Percentiles rank a stretch among this genome's conserved stretches.
Evolutionary conservation across 1,284 basidiomycete genomes (phyloP).

Genomic region (Ustilago cynodontis): DNA sequence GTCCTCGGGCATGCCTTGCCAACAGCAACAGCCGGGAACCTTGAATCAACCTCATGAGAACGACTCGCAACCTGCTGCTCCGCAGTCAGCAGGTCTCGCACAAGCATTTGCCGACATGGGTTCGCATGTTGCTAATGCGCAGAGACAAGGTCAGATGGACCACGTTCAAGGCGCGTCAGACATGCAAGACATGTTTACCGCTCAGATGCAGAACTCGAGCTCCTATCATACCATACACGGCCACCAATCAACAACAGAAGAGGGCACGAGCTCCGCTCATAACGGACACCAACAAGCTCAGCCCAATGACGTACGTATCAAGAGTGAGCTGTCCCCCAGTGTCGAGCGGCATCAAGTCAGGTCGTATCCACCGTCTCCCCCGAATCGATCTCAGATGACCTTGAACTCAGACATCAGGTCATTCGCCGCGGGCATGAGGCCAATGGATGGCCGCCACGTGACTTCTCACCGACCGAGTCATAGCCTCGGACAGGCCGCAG

Average conservation of each 20-base stretch:
- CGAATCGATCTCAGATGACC: slow-evolving; percentile 14
- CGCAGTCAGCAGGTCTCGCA: slow-evolving; percentile 13
- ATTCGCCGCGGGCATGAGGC: background rate
- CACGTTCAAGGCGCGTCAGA: background rate
- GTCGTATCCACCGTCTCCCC: slow-evolving; percentile 40
- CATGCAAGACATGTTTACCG: slow-evolving; percentile 2
- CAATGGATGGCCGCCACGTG: slow-evolving; percentile 18
- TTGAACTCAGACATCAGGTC: slow-evolving; percentile 15
- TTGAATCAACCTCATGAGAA: background rate
- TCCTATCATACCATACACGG: slow-evolving; percentile 13
- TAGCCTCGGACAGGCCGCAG: slow-evolving; percentile 45
- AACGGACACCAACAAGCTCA: background rate
- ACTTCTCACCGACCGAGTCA: slow-evolving; percentile 42
- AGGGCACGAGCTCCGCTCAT: background rate
- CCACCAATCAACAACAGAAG: background rate
- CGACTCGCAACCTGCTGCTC: background rate
- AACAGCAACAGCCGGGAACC: slow-evolving; percentile 6
- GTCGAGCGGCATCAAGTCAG: slow-evolving; percentile 18
- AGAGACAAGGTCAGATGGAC: background rate
- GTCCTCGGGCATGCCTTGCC: background rate
- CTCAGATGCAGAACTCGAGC: slow-evolving; percentile 6
- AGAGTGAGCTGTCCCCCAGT: slow-evolving; percentile 15
- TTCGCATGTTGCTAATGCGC: slow-evolving; percentile 6
- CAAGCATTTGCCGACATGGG: slow-evolving; percentile 18
- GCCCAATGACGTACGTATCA: slow-evolving; percentile 1